Base-by-base conservation (phyloP, 768 basidiomycete genomes). In the Gloeopeniophorella convolvens region DNA sequence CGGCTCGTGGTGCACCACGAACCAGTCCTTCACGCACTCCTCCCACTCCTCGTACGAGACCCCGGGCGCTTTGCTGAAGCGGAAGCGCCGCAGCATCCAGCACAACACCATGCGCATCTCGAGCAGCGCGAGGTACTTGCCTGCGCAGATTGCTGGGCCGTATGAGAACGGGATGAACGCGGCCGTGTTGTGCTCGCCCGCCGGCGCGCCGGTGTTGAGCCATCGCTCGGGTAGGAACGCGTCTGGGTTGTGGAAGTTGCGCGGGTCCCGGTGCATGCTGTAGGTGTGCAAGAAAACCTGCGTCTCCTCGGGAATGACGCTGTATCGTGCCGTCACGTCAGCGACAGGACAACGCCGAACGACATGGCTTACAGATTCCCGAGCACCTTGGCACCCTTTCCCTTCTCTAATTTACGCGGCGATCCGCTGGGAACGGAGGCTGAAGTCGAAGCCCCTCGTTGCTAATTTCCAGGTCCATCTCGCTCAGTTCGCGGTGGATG, bases 121-220 rank as follows among this genome's bases (percentile, higher is more conserved):
- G n/a, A 48, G 35, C 28, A 51, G 13, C 23, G 59, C 60, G n/a
- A 62, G 57, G 16, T 50, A 50, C 42, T 54, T 55, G 11, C 60
- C 60, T 7, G 49, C 54, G 42, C 60, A 62, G 16, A 40, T 54
- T 27, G 54, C 37, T 15, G 60, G 59, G 5, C 61, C 60, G 23
- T 45, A 45, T 18, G 60, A 58, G 21, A 57, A 58, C 1, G 62
- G 56, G 24, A 54, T 50, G 37, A 56, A 59, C 27, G 56, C 53
- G 9, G 31, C 36, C 8, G 37, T 23, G 42, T 60, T 47, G 30
- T 40, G 39, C 36, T 11, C 39, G 4, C 30, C 24, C n/a, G 8
- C 21, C 15, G 23, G 13, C 5, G 32, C 24, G 11, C 5, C 21
- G 15, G 35, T 10, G 34, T 4, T 18, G 28, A 48, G 15, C 48